Percentiles rank a stretch among this genome's conserved stretches.
These are phyloP conservation scores for Salix brachista DNA, from an alignment of 345 rosid species.

Conservation along the genomic window DNA sequence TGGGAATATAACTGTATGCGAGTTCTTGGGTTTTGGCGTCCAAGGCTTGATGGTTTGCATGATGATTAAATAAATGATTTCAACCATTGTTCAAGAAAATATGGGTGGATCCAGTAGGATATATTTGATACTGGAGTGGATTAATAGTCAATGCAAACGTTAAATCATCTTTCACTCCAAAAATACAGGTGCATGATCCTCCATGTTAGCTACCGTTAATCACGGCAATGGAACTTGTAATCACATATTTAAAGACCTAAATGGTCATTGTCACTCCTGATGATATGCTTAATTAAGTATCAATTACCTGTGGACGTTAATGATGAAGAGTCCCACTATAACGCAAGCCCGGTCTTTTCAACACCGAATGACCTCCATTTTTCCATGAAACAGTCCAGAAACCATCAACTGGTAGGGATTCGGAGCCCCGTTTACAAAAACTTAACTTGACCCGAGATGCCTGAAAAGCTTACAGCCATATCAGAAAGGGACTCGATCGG, in stretches of 20 bases:
- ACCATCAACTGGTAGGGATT: neutral
- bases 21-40: no score
- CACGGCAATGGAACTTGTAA: neutral
- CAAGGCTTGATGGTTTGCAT: no score
- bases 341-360: neutral
- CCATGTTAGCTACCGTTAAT: slow-evolving; percentile 6
- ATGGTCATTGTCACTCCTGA: neutral
- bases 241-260: neutral
- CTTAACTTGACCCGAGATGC: no score
- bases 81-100: no score
- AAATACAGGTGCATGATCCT: slow-evolving; percentile 4
- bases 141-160: neutral
- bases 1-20: neutral
- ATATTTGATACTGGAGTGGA: neutral
- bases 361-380: neutral
- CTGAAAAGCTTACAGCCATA: no score
- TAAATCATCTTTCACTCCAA: neutral
- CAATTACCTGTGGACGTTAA: no score
- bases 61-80: no score
- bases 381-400: neutral
- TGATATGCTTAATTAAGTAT: no score
- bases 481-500: no score
- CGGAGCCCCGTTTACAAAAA: no score
- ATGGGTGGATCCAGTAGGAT: neutral
- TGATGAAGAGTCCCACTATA: no score